Conservation (phyloP, 768 basidiomycete genomes). For the Hydnomerulius pinastri region DNA sequence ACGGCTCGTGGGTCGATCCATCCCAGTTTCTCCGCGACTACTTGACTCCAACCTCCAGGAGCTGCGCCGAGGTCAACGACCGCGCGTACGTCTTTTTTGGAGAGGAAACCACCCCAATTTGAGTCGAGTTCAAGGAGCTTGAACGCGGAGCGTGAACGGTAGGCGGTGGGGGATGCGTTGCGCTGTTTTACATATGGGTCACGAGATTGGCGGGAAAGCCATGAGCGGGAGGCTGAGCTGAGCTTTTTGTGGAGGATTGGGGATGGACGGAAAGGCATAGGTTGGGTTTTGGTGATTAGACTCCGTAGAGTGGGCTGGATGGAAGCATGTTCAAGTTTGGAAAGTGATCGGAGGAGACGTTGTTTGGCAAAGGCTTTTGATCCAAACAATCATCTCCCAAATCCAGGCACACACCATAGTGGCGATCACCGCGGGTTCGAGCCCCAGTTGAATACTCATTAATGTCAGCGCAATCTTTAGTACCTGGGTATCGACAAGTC, state of each 20-base stretch:
- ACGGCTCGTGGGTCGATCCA: conserved; percentile 33
- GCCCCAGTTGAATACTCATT: no score
- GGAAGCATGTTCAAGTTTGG: not conserved
- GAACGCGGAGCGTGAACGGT: conserved; percentile 87
- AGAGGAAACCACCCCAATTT: conserved; percentile 53
- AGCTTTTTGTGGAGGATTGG: conserved; percentile 30
- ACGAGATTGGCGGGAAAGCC: conserved; percentile 68
- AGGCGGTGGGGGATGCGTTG: conserved; percentile 44
- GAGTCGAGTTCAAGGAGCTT: conserved; percentile 83
- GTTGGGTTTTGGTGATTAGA: not conserved
- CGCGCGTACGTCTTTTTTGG: conserved; percentile 50
- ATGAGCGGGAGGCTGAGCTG: conserved; percentile 49
- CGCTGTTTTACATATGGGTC: conserved; percentile 75
- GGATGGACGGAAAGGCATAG: conserved; percentile 40
- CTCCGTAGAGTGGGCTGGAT: not conserved
- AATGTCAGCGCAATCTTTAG: conserved; percentile 34
- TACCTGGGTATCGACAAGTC: conserved; percentile 67
- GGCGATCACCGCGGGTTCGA: not conserved
- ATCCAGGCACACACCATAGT: not conserved
- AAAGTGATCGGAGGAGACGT: conserved; percentile 7
- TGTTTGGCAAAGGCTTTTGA: conserved; percentile 27
- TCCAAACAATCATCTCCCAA: conserved; percentile 19
- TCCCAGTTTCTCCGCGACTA: conserved; percentile 65
- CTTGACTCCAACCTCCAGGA: conserved; percentile 95
- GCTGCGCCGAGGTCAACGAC: conserved; percentile 91